Percentiles rank a stretch among this genome's conserved stretches.
These are phyloP conservation scores for Choanephora cucurbitarum DNA, from an alignment of 371 early-diverging fungal genomes.

Conservation along the genomic window DNA sequence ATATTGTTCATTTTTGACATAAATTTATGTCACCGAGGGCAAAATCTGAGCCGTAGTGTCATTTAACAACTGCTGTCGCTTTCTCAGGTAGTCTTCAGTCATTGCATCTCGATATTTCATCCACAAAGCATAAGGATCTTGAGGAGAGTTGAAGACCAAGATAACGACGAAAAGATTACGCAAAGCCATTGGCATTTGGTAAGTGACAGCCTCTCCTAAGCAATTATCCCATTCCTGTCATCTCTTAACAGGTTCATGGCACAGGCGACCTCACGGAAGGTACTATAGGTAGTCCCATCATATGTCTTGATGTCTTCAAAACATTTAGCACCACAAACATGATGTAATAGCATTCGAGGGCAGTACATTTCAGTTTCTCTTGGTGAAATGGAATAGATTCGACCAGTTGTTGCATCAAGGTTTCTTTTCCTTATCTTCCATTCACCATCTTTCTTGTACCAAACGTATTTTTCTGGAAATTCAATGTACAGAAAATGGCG, in stretches of 20 bases:
- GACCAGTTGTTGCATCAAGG: constrained; percentile 18
- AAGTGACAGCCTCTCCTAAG: constrained; percentile 17
- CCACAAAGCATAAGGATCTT: constrained; percentile 11
- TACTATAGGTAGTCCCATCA: background rate
- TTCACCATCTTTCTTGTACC: background rate
- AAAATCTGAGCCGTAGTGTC: background rate
- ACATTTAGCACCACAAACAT: constrained; percentile 17
- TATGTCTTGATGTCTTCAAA: constrained; percentile 20
- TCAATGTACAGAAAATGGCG: constrained; percentile 1
- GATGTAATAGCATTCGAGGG: constrained; percentile 19
- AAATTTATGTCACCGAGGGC: too few relatives aligned
- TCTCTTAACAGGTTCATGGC: constrained; percentile 11
- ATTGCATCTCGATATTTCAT: background rate
- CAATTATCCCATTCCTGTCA: constrained; percentile 21
- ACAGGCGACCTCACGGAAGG: constrained; percentile 12
- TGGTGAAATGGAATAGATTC: constrained; percentile 24
- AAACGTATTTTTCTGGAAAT: constrained; percentile 5
- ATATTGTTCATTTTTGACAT: too few relatives aligned
- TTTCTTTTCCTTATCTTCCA: constrained; percentile 5
- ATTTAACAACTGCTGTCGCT: background rate
- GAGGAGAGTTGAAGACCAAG: background rate
- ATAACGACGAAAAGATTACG: constrained; percentile 22
- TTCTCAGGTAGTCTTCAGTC: constrained; percentile 5
- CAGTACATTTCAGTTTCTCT: constrained; percentile 23
- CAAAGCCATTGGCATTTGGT: constrained; percentile 6